A percentile compares a stretch with the other conserved stretches of the same genome.
phyloP scores from a whole-genome alignment of 2,329 filamentous ascomycete species.

The Penicillium griseofulvum region DNA sequence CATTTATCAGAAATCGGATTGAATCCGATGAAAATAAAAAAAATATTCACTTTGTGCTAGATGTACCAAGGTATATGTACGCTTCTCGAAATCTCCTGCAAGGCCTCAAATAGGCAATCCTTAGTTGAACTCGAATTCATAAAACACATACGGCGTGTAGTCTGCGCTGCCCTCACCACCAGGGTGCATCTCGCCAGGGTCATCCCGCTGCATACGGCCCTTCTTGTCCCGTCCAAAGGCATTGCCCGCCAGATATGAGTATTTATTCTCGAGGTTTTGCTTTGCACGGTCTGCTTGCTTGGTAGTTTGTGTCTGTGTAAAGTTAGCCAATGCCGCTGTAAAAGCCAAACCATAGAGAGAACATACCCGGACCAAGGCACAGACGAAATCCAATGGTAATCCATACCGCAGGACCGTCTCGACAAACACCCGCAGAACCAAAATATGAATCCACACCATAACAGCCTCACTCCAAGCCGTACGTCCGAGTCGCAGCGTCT shows the following conservation, averaged over 20 bases:
- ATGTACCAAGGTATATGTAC: constrained; percentile 25
- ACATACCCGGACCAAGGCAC: constrained; percentile 77
- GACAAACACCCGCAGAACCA: constrained; percentile 90
- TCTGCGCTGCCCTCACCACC: constrained; percentile 68
- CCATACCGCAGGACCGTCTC: constrained; percentile 98
- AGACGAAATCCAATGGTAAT: constrained; percentile 83
- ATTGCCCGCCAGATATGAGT: constrained; percentile 91
- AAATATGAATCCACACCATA: constrained; percentile 92
- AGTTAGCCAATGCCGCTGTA: neutral
- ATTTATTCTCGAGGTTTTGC: constrained; percentile 74
- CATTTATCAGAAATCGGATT: neutral
- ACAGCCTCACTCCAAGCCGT: constrained; percentile 96
- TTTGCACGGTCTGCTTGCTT: constrained; percentile 80
- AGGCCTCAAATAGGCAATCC: neutral
- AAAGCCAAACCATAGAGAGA: neutral
- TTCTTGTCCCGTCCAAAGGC: constrained; percentile 93
- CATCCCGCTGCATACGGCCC: constrained; percentile 86
- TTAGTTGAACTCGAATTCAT: constrained; percentile 78
- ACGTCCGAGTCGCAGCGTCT: constrained; percentile 79
- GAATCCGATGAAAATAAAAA: neutral
- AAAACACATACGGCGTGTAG: constrained; percentile 96
- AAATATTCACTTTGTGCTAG: constrained; percentile 17
- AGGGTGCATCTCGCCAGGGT: constrained; percentile 82
- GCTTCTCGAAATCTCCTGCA: neutral
- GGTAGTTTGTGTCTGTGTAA: constrained; percentile 64